Base-by-base conservation (phyloP, 1,139 yeast species). In the Suhomyces bolitotheri region DNA sequence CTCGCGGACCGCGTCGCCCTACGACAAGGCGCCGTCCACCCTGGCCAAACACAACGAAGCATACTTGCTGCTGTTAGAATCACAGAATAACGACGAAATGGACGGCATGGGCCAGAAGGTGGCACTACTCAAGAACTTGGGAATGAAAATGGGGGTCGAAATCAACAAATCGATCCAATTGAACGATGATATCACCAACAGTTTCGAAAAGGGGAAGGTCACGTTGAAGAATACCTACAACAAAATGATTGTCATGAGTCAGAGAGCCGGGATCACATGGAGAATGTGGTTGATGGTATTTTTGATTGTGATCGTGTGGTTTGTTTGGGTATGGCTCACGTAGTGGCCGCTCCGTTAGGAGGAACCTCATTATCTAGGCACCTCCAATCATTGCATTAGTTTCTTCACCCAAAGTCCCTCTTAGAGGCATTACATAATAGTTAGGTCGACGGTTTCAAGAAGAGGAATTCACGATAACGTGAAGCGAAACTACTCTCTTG, bases 261-360 rank as follows among this genome's bases (percentile, higher is more conserved):
- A 82, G 54, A 71, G 78, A 45, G 86, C 95, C 4, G 94, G 95
- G 4, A 81, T 88, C 29, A 73, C 86, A 41, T 79, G 94, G 79
- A 76, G 78, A 49, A 76, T 80, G 53, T 89, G 97, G 97, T 62
- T 84, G 25, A 55, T 68, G 10, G 79, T 89, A 41, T 82, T 87
- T 57, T 62, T 59, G 21, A 50, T 85, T 13, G 79, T 89, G 8
- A 67, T 75, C 33, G 46, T 85, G 42, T 66, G 84, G 54, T 90
- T 89, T 60, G 79, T 87, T 59, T 82, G 82, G 72, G 89, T 88
- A n/a, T 85, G 96, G 95, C 50, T 80, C 35, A 65, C 68, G 43
- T 77, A 56, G 46, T 9, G 20, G 30, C n/a, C n/a, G n/a, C n/a
- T n/a, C n/a, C n/a, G n/a, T n/a, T n/a, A n/a, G n/a, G n/a, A n/a